A percentile compares a stretch with the other conserved stretches of the same genome.
phyloP scores from a whole-genome alignment of 352 stramenopile genomes.

The Phytophthora megakarya region DNA sequence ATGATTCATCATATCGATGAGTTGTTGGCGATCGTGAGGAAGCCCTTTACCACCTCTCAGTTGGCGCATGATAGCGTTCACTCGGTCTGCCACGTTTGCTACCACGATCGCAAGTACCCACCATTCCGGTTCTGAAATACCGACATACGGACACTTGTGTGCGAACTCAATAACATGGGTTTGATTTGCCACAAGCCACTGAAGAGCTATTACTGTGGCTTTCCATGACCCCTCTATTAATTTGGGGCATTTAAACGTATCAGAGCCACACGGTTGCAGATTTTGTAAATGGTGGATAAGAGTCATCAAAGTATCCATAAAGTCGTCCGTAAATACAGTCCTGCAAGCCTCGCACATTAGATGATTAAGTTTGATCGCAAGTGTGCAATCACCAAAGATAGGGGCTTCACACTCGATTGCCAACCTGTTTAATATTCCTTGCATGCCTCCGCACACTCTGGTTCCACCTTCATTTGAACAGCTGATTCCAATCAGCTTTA shows the following conservation, averaged over 20 bases:
- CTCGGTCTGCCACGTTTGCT: slow-evolving; percentile 13
- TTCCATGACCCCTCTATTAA: slow-evolving; percentile 29
- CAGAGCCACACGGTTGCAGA: slow-evolving; percentile 4
- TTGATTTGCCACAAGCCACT: slow-evolving; percentile 27
- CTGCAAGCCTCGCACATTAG: slow-evolving; percentile 25
- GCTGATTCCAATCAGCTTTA: slow-evolving; percentile 25
- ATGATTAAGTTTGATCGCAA: slow-evolving; percentile 26
- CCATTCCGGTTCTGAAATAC: slow-evolving; percentile 19
- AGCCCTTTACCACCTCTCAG: slow-evolving; percentile 12
- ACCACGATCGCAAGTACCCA: slow-evolving; percentile 27
- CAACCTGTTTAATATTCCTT: slow-evolving; percentile 17
- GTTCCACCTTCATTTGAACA: slow-evolving; percentile 4
- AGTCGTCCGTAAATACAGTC: slow-evolving; percentile 15
- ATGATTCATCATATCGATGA: slow-evolving; percentile 26
- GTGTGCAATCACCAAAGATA: slow-evolving; percentile 19
- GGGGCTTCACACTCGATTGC: slow-evolving; percentile 11
- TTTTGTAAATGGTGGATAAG: slow-evolving; percentile 19
- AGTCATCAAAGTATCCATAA: slow-evolving; percentile 21
- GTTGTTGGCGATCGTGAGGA: slow-evolving; percentile 21
- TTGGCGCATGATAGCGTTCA: slow-evolving; percentile 11
- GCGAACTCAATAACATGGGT: slow-evolving; percentile 5
- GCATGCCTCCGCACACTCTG: slow-evolving; percentile 5
- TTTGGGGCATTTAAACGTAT: slow-evolving; percentile 15
- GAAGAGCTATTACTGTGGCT: slow-evolving; percentile 9
- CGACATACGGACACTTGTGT: slow-evolving; percentile 1